These are phyloP conservation scores for Botryosphaeria agaves DNA, from an alignment of 2,329 filamentous ascomycete genomes.

Conservation along the genomic window DNA sequence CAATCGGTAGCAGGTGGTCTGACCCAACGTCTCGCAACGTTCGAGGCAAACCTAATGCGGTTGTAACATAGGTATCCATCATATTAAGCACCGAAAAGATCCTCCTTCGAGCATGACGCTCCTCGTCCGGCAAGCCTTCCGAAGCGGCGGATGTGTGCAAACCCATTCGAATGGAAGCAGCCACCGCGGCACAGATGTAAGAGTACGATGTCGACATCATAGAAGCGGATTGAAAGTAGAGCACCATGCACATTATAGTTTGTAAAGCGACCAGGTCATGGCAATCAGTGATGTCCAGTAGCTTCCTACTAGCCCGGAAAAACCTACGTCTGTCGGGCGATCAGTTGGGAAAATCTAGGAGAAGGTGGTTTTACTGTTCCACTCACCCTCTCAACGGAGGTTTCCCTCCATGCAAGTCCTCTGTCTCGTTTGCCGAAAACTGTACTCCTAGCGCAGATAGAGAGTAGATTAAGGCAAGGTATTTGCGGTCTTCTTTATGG, in stretches of 20 bases:
- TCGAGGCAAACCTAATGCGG: conserved; percentile 7
- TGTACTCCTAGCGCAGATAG: conserved; percentile 4
- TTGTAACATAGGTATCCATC: conserved; percentile 8
- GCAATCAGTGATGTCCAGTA: conserved; percentile 9
- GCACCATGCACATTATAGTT: conserved; percentile 10
- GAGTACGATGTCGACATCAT: conserved; percentile 11
- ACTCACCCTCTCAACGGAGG: conserved; percentile 4
- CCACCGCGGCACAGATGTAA: conserved; percentile 10
- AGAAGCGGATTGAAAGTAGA: conserved; percentile 9
- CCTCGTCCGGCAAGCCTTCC: conserved; percentile 2
- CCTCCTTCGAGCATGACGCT: conserved; percentile 3
- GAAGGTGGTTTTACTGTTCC: background rate
- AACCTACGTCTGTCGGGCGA: conserved; percentile 5
- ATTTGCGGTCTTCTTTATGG: conserved; percentile 2
- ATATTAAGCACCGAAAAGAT: conserved; percentile 8
- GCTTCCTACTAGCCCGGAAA: conserved; percentile 6
- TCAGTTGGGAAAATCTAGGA: background rate
- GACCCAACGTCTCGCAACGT: conserved; percentile 7
- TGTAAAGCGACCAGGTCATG: conserved; percentile 9
- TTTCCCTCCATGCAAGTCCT: background rate
- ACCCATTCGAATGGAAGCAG: conserved; percentile 9
- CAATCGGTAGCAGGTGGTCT: conserved; percentile 1
- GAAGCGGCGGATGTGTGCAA: conserved; percentile 6
- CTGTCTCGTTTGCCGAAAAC: conserved; percentile 1
- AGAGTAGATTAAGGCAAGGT: conserved; percentile 3